These are phyloP conservation scores for Pythium grandisporangium DNA, from an alignment of 352 stramenopile genomes.

Conservation along the genomic window DNA sequence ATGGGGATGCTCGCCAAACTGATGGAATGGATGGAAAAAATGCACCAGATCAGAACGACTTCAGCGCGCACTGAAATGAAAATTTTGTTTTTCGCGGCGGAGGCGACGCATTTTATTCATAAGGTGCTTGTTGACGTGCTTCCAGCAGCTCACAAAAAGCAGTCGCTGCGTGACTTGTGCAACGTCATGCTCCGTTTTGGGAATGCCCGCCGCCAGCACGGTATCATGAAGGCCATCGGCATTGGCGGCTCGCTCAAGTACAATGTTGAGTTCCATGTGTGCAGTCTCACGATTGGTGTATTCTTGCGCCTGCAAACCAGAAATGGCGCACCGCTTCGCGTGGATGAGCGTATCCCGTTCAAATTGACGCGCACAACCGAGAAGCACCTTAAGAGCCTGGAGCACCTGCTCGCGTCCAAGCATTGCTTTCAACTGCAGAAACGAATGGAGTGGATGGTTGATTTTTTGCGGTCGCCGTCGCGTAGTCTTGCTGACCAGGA, in stretches of 20 bases:
- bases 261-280: conserved; percentile 72
- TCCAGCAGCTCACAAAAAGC: conserved; percentile 59
- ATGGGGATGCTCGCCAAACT: conserved; percentile 65
- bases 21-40: conserved; percentile 64
- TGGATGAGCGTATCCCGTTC: conserved; percentile 67
- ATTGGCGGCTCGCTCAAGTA: conserved; percentile 69
- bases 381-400: conserved; percentile 62
- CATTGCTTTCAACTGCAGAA: conserved; percentile 69
- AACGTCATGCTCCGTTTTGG: conserved; percentile 53
- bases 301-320: conserved; percentile 77
- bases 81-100: conserved; percentile 67
- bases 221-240: conserved; percentile 81
- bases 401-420: conserved; percentile 66
- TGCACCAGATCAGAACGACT: conserved; percentile 22
- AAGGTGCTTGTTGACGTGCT: conserved; percentile 46
- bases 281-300: conserved; percentile 55
- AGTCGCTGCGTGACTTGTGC: conserved; percentile 60
- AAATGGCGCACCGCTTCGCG: conserved; percentile 50
- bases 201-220: conserved; percentile 63
- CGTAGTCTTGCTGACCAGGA: conserved; percentile 78
- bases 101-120: conserved; percentile 67
- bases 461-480: conserved; percentile 48
- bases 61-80: conserved; percentile 73
- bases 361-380: conserved; percentile 77
- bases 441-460: conserved; percentile 64